phyloP scores from a whole-genome alignment of 768 basidiomycete genomes.

The Mycena alexandri region DNA sequence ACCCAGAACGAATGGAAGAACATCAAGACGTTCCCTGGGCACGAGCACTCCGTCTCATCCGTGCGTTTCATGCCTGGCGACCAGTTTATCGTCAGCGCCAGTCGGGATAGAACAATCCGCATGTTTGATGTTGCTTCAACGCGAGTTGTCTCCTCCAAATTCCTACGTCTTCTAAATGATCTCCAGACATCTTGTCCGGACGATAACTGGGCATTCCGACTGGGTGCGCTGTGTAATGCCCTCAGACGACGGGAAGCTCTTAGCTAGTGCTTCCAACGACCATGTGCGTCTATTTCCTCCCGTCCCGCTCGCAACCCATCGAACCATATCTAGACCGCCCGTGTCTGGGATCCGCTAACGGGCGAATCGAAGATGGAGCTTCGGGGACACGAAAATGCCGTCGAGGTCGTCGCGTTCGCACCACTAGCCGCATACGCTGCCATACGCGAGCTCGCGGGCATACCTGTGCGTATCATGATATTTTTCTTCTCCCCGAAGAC shows the following conservation, averaged over 20 bases:
- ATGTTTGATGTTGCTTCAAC: slow-evolving; percentile 90
- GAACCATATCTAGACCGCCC: slow-evolving; percentile 69
- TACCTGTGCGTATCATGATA: slow-evolving; percentile 59
- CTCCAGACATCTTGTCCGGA: slow-evolving; percentile 77
- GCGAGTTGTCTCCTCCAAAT: slow-evolving; percentile 57
- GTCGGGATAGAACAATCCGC: slow-evolving; percentile 87
- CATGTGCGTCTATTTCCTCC: slow-evolving; percentile 65
- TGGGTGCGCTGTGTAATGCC: slow-evolving; percentile 85
- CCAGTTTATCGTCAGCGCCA: slow-evolving; percentile 86
- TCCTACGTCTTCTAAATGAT: slow-evolving; percentile 26
- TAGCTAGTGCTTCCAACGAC: slow-evolving; percentile 89
- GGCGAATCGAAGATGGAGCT: slow-evolving; percentile 87
- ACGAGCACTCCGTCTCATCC: slow-evolving; percentile 92
- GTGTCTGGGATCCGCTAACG: slow-evolving; percentile 78
- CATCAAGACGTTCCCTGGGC: slow-evolving; percentile 86
- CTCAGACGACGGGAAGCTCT: slow-evolving; percentile 77
- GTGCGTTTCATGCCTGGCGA: slow-evolving; percentile 90
- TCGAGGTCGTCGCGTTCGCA: slow-evolving; percentile 86
- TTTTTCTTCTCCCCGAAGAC: slow-evolving; percentile 20
- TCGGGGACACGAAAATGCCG: slow-evolving; percentile 88
- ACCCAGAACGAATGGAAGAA: slow-evolving; percentile 92
- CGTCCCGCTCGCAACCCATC: neutral
- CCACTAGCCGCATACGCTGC: slow-evolving; percentile 81
- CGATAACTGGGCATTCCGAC: slow-evolving; percentile 82
- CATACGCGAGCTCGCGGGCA: slow-evolving; percentile 81